A percentile compares a stretch with the other conserved stretches of the same genome.
phyloP scores from a whole-genome alignment of 1,139 yeast species.

The Kluyveromyces marxianus region DNA sequence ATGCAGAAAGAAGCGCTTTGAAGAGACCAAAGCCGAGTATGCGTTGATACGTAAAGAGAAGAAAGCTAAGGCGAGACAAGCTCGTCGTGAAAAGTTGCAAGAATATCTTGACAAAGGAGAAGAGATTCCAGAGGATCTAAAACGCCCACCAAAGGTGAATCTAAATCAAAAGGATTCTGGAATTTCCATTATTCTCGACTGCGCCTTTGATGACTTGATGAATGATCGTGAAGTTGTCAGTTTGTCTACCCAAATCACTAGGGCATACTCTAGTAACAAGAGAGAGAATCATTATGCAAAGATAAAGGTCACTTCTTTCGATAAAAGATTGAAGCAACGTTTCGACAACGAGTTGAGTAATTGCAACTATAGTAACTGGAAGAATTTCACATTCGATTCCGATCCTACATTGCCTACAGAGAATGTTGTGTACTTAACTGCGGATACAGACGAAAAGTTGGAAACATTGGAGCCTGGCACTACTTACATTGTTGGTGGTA shows the following conservation, averaged over 20 bases:
- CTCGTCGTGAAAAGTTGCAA: constrained; percentile 33
- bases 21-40: constrained; percentile 54
- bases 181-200: constrained; percentile 62
- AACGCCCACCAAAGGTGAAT: constrained; percentile 32
- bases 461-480: constrained; percentile 54
- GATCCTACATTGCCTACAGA: constrained; percentile 34
- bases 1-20: constrained; percentile 54
- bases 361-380: constrained; percentile 59
- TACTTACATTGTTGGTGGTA: constrained; percentile 89
- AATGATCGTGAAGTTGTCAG: constrained; percentile 70
- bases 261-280: constrained; percentile 74
- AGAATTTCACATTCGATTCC: constrained; percentile 46
- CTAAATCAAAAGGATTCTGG: constrained; percentile 39
- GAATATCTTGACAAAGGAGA: constrained; percentile 33
- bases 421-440: constrained; percentile 64
- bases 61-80: constrained; percentile 37
- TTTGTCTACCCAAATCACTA: constrained; percentile 69
- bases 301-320: constrained; percentile 56
- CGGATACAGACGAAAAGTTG: constrained; percentile 72
- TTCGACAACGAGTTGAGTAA: constrained; percentile 56
- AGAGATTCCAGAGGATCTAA: constrained; percentile 30
- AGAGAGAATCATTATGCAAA: constrained; percentile 54
- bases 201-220: constrained; percentile 89
- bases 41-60: constrained; percentile 46
- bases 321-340: constrained; percentile 55